Evolutionary conservation across 2,329 filamentous ascomycete genomes (phyloP).

Genomic region (Ramularia endophylla): DNA sequence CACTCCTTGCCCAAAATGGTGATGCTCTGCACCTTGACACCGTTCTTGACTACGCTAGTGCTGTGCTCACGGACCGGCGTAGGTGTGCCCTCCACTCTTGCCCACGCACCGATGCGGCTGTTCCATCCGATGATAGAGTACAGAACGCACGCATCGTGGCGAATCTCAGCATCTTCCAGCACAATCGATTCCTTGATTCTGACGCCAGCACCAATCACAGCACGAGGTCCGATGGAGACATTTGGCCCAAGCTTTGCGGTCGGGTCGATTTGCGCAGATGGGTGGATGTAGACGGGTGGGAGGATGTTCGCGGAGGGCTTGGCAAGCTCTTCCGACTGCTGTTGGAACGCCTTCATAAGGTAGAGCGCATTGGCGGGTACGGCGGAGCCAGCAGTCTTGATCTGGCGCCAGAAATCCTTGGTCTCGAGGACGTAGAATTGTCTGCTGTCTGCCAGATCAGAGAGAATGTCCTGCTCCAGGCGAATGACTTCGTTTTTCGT

Average conservation of each 20-base stretch:
- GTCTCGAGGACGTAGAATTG: slow-evolving; percentile 98
- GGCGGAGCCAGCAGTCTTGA: slow-evolving; percentile 97
- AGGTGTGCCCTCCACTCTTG: slow-evolving; percentile 90
- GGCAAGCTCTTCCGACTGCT: slow-evolving; percentile 72
- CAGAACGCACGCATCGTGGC: slow-evolving; percentile 91
- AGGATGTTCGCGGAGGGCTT: slow-evolving; percentile 81
- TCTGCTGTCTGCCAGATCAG: slow-evolving; percentile 92
- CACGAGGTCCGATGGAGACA: slow-evolving; percentile 91
- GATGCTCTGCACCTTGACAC: slow-evolving; percentile 97
- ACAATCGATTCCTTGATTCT: slow-evolving; percentile 96
- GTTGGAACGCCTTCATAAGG: slow-evolving; percentile 87
- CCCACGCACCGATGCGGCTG: slow-evolving; percentile 95
- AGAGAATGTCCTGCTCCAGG: slow-evolving; percentile 93
- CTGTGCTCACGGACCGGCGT: slow-evolving; percentile 81
- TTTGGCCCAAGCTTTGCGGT: slow-evolving; percentile 96
- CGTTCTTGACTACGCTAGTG: slow-evolving; percentile 95
- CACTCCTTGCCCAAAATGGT: slow-evolving; percentile 98
- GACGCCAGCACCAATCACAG: slow-evolving; percentile 73
- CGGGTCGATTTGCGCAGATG: slow-evolving; percentile 81
- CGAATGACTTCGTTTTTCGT: slow-evolving; percentile 82
- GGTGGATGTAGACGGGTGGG: slow-evolving; percentile 91
- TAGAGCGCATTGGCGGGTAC: slow-evolving; percentile 96
- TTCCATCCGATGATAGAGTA: slow-evolving; percentile 98
- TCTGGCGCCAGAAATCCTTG: slow-evolving; percentile 99
- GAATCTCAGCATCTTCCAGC: slow-evolving; percentile 89